phyloP scores from a whole-genome alignment of 2,329 filamentous ascomycete species.

The Parastagonospora nodorum region DNA sequence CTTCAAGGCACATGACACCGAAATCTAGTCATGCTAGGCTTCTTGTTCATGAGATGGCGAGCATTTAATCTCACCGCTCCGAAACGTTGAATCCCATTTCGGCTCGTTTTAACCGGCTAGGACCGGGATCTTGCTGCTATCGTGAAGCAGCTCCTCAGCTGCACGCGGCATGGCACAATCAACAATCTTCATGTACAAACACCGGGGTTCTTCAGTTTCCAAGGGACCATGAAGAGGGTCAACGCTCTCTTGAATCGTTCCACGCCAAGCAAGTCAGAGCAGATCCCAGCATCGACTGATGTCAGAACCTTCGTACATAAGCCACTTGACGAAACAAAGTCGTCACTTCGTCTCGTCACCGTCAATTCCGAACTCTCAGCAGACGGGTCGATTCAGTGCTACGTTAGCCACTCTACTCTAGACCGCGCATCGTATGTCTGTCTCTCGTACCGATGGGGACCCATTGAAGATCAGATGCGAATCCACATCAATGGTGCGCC shows the following conservation, averaged over 20 bases:
- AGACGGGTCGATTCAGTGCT: conserved; percentile 4
- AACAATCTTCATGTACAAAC: not conserved
- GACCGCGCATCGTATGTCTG: conserved; percentile 8
- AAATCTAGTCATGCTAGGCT: too few relatives aligned
- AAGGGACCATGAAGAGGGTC: conserved; percentile 5
- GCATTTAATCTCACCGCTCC: too few relatives aligned
- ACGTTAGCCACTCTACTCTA: conserved; percentile 5
- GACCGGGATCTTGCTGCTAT: conserved; percentile 1
- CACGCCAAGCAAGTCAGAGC: not conserved
- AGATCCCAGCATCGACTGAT: not conserved
- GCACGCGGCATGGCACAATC: not conserved
- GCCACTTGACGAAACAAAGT: conserved; percentile 4
- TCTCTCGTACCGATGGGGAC: conserved; percentile 5
- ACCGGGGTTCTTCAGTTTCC: not conserved
- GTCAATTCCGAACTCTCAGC: conserved; percentile 2
- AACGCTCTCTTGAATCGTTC: conserved; percentile 5
- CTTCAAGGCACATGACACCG: too few relatives aligned
- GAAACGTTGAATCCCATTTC: not conserved
- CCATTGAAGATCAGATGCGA: not conserved
- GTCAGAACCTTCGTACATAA: conserved; percentile 2
- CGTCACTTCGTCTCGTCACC: conserved; percentile 6
- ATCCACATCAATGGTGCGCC: conserved; percentile 8
- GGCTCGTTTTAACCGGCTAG: conserved; percentile 2
- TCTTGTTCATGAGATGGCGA: too few relatives aligned
- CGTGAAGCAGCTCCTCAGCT: not conserved